Evolutionary conservation across 2,329 filamentous ascomycete species (phyloP).

Genomic region (Arachnomyces sp.): DNA sequence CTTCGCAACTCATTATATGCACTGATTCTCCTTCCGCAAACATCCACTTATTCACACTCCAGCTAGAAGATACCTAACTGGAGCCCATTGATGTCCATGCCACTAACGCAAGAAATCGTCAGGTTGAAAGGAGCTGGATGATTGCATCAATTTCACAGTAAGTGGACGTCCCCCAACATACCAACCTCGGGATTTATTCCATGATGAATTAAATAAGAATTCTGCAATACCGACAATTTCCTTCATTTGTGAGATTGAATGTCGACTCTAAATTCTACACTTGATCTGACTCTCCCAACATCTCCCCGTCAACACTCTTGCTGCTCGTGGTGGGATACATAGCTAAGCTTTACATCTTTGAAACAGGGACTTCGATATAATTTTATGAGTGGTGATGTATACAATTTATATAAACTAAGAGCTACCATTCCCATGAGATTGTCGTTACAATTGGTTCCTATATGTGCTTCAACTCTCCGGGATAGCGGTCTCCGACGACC

Average conservation of each 20-base stretch:
- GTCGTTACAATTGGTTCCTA: background rate
- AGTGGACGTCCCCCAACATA: too few species aligned
- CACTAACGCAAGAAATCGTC: too few species aligned
- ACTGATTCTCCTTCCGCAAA: too few species aligned
- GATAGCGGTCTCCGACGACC: conserved; percentile 27
- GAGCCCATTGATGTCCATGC: too few species aligned
- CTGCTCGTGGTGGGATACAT: conserved; percentile 2
- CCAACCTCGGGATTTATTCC: background rate
- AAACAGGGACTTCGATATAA: conserved; percentile 3
- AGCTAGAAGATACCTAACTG: too few species aligned
- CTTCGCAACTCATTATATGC: too few species aligned
- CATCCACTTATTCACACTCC: too few species aligned
- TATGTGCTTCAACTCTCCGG: background rate
- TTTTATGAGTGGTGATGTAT: background rate
- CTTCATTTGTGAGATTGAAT: conserved; percentile 32
- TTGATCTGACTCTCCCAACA: conserved; percentile 36
- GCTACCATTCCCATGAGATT: conserved; percentile 1
- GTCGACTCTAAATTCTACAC: conserved; percentile 38
- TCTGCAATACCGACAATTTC: conserved; percentile 42
- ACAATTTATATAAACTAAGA: conserved; percentile 1
- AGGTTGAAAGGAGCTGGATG: too few species aligned
- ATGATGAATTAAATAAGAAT: conserved; percentile 38
- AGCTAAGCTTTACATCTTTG: conserved; percentile 10
- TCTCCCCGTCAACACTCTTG: conserved; percentile 4
- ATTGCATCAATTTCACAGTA: too few species aligned